Evolutionary conservation across 163 green algal species (phyloP), one percentile per base, ranked within the genome.

Genomic region (Scenedesmus sp.): DNA sequence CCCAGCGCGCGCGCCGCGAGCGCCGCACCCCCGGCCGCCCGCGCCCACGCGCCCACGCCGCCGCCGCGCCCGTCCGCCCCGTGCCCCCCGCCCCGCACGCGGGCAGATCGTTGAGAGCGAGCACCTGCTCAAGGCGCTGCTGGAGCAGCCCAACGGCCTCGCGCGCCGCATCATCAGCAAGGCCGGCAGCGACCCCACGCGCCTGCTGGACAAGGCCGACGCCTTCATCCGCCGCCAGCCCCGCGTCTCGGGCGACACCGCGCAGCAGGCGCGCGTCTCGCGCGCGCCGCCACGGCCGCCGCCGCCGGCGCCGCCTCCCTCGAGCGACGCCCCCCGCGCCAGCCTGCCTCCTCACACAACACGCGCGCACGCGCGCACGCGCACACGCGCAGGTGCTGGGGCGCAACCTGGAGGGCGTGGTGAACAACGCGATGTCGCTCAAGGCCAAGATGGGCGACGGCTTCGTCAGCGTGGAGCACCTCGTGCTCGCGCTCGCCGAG

Each of bases 141-240:
- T 98, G 77, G 95, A 98, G 89, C 95, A 99, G 89, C 89, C 93
- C 42, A 96, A 97, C 60, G 95, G 95, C 6, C 87, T 99, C 53
- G 94, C 94, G 0, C 83, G 93, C 5, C 84, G 94, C 26, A 88
- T 97, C 18, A 18, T 96, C 22, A 85, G 84, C 75, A 97, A 98
- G 85, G 93, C 95, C 18, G 94, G 93, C 28, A 84, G 75, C 36
- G 93, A 99, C 75, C 87, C 93, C n/a, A 93, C 88, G 0, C 65
- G 84, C 14, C 75, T 97, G 73, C 85, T 98, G 65, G 92, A 97
- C 20, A 86, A 88, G 57, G 88, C 84, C 1, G 93, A 97, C 48
- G 81, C 70, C 4, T 92, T 87, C 85, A 92, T 97, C 34, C 64
- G 85, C 2, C 63, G 75, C 17, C 90, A 96, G 85, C 93, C 94